Evolutionary conservation across 768 basidiomycete genomes (phyloP).

Genomic region (Mycena olivaceomarginata): DNA sequence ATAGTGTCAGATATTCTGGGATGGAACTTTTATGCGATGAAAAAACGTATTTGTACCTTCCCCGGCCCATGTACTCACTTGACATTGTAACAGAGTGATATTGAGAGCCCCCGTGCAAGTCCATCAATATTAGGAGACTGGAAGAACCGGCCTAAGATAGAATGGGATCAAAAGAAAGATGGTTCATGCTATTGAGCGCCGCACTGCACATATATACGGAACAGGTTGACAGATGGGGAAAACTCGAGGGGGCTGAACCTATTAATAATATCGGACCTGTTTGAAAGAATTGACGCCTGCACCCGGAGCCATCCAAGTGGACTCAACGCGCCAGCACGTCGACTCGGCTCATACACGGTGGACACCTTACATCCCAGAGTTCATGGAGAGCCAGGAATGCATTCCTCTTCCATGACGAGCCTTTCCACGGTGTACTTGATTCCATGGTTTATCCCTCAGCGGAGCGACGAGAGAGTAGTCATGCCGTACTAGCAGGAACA

Average conservation of each 20-base stretch:
- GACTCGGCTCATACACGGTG: conserved; percentile 1
- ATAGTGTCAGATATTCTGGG: conserved; percentile 9
- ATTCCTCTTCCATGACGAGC: conserved; percentile 13
- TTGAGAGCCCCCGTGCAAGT: background rate
- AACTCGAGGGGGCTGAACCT: background rate
- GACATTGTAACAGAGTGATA: conserved; percentile 9
- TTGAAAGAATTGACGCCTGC: conserved; percentile 3
- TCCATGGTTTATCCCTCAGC: background rate
- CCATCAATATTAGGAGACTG: conserved; percentile 14
- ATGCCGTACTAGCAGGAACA: background rate
- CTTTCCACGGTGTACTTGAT: conserved; percentile 2
- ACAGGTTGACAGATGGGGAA: background rate
- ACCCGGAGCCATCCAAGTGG: conserved; percentile 11
- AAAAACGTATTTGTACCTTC: conserved; percentile 12
- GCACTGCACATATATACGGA: too few species aligned
- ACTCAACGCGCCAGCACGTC: conserved; percentile 10
- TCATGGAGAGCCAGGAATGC: conserved; percentile 16
- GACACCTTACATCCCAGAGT: conserved; percentile 7
- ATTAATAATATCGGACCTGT: background rate
- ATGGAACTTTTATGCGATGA: conserved; percentile 5
- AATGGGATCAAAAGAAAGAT: too few species aligned
- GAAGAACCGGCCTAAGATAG: background rate
- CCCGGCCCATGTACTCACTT: background rate
- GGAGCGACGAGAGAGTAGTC: background rate
- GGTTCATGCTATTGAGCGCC: too few species aligned